Conservation (phyloP, 2,329 filamentous ascomycete genomes). For the Cladophialophora exuberans region DNA sequence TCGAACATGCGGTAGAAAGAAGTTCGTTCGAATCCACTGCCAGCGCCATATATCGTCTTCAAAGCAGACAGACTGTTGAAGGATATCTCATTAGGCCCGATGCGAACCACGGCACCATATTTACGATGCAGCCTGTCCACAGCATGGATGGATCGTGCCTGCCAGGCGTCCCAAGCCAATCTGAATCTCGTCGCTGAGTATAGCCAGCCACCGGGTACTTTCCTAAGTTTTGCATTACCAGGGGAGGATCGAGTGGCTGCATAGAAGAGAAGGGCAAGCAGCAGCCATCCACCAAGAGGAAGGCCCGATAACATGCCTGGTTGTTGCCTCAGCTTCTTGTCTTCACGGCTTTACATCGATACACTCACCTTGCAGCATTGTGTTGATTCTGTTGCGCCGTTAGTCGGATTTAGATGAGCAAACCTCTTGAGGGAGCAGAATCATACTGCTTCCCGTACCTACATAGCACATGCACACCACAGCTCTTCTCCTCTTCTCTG, state of each 20-base stretch:
- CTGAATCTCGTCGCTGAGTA: conserved; percentile 27
- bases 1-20: conserved; percentile 61
- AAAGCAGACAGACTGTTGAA: conserved; percentile 51
- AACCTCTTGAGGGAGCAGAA: too few species aligned
- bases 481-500: neutral
- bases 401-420: too few species aligned
- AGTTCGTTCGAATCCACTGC: conserved; percentile 55
- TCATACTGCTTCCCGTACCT: too few species aligned
- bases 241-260: neutral
- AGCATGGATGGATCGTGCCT: conserved; percentile 23
- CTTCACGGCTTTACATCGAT: neutral
- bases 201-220: conserved; percentile 27
- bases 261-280: conserved; percentile 11
- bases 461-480: neutral
- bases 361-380: conserved; percentile 2
- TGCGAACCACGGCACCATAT: conserved; percentile 54
- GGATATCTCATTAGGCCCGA: conserved; percentile 52
- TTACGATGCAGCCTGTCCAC: conserved; percentile 46
- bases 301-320: conserved; percentile 70
- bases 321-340: conserved; percentile 63
- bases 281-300: conserved; percentile 16
- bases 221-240: conserved; percentile 19
- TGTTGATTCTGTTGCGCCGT: neutral
- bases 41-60: conserved; percentile 59
- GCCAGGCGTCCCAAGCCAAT: conserved; percentile 30